Conservation (phyloP, 192 early-diverging fungal genomes). For the Linderina pennispora region DNA sequence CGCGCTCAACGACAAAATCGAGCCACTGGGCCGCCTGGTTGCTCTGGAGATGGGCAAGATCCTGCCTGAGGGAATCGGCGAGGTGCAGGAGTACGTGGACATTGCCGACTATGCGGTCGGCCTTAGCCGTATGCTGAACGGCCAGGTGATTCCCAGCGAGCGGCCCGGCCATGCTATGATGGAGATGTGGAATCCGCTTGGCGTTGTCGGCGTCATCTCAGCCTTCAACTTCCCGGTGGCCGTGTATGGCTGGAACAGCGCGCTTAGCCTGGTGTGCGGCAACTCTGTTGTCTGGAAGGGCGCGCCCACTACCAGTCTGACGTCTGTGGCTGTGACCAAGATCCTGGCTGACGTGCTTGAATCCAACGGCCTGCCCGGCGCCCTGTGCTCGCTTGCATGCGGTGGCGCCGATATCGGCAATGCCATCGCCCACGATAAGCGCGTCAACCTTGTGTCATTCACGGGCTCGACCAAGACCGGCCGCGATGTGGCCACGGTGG, state of each 20-base stretch:
- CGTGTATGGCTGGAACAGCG: constrained; percentile 92
- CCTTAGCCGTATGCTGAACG: constrained; percentile 72
- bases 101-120: constrained; percentile 89
- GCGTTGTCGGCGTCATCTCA: constrained; percentile 86
- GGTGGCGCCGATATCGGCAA: constrained; percentile 85
- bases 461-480: constrained; percentile 83
- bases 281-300: constrained; percentile 91
- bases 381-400: constrained; percentile 73
- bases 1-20: constrained; percentile 64
- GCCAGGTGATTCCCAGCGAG: constrained; percentile 82
- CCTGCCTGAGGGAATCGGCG: constrained; percentile 84
- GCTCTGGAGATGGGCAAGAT: constrained; percentile 96
- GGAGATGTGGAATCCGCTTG: constrained; percentile 93
- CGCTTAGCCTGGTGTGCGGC: constrained; percentile 81
- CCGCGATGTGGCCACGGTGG: constrained; percentile 67
- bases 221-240: constrained; percentile 95
- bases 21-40: constrained; percentile 80
- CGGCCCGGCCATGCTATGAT: constrained; percentile 91
- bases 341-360: constrained; percentile 78
- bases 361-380: constrained; percentile 72
- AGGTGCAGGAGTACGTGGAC: constrained; percentile 97
- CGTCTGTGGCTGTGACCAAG: constrained; percentile 83
- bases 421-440: constrained; percentile 60
- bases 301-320: constrained; percentile 70
- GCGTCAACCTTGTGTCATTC: constrained; percentile 79